Evolutionary conservation across 495 filamentous ascomycete species (phyloP).

Genomic region (Extremus antarcticus): DNA sequence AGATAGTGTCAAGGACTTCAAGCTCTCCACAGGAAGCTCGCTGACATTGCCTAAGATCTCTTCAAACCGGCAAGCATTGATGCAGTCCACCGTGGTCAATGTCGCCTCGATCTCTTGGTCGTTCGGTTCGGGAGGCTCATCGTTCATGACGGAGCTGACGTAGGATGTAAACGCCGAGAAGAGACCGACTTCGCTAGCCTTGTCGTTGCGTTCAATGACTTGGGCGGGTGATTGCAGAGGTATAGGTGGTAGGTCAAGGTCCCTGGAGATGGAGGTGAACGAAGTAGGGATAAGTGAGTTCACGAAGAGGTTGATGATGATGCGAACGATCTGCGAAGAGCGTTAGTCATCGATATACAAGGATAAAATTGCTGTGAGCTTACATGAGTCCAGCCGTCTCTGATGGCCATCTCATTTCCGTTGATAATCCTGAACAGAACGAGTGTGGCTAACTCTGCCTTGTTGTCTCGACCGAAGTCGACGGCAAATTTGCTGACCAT

Average conservation of each 20-base stretch:
- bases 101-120: conserved; percentile 96
- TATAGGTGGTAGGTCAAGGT: conserved; percentile 69
- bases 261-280: conserved; percentile 57
- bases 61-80: conserved; percentile 76
- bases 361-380: conserved; percentile 21
- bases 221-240: conserved; percentile 85
- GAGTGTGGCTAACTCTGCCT: conserved; percentile 84
- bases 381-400: conserved; percentile 74
- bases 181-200: conserved; percentile 65
- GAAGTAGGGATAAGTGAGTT: conserved; percentile 88
- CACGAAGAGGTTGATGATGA: conserved; percentile 90
- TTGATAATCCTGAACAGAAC: conserved; percentile 84
- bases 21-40: conserved; percentile 53
- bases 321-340: conserved; percentile 59
- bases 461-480: conserved; percentile 87
- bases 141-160: conserved; percentile 95
- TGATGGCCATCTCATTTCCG: conserved; percentile 67
- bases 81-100: conserved; percentile 83
- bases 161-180: conserved; percentile 92
- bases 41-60: conserved; percentile 79
- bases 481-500: conserved; percentile 99
- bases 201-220: conserved; percentile 76
- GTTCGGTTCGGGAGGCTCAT: conserved; percentile 93
- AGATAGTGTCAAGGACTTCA: conserved; percentile 58
- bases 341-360: conserved; percentile 16